These are phyloP conservation scores for Salix caprea DNA, from an alignment of 345 rosid species.

Conservation along the genomic window DNA sequence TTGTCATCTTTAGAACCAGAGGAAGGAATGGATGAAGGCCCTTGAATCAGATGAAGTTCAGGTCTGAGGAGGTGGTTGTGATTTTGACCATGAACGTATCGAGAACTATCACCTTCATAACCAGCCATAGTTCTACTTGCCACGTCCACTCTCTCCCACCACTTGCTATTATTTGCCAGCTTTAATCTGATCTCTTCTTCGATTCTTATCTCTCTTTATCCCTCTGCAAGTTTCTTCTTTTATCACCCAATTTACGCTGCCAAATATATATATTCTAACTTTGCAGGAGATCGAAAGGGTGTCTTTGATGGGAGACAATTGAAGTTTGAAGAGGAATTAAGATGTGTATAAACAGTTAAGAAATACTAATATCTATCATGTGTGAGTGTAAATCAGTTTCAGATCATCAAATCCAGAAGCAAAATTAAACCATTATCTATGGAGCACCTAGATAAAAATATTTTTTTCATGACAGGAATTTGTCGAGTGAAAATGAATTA, in stretches of 20 bases:
- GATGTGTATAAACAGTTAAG: too few relatives aligned
- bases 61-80: conserved; percentile 46
- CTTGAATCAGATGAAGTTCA: conserved; percentile 40
- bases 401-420: neutral
- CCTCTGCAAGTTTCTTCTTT: neutral
- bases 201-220: neutral
- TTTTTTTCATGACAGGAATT: neutral
- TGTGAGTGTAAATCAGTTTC: neutral
- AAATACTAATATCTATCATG: too few relatives aligned
- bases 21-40: conserved; percentile 28
- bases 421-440: neutral
- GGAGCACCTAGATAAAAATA: neutral
- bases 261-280: neutral
- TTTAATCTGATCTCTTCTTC: conserved; percentile 4
- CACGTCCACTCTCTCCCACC: conserved; percentile 46
- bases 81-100: conserved; percentile 37
- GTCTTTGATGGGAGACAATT: too few relatives aligned
- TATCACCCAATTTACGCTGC: neutral
- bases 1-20: conserved; percentile 36
- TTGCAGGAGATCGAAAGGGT: too few relatives aligned
- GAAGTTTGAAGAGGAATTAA: too few relatives aligned
- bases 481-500: neutral
- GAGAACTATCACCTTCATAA: conserved; percentile 31
- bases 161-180: conserved; percentile 41
- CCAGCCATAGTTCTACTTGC: conserved; percentile 39